Percentiles rank a stretch among this genome's conserved stretches.
Evolutionary conservation across 2,329 filamentous ascomycete genomes (phyloP).

Genomic region (Botrytis hyacinthi): DNA sequence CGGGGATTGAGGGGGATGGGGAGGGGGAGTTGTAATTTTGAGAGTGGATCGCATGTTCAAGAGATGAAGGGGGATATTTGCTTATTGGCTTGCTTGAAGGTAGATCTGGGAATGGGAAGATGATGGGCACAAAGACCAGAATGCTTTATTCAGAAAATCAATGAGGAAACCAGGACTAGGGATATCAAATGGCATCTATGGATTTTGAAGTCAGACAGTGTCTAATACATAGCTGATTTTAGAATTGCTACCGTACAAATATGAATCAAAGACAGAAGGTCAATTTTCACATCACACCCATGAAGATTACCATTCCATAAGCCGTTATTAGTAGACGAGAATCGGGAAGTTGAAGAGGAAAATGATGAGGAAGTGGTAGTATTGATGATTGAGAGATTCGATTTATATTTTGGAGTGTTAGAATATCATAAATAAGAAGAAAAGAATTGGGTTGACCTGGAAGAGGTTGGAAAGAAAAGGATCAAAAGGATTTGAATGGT

Average conservation of each 20-base stretch:
- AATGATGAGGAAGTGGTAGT: too few species aligned
- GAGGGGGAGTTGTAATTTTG: neutral
- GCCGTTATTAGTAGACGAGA: too few species aligned
- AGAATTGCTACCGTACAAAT: neutral
- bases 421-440: too few species aligned
- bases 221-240: neutral
- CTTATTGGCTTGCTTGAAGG: neutral
- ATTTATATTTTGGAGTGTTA: too few species aligned
- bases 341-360: too few species aligned
- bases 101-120: neutral
- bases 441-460: too few species aligned
- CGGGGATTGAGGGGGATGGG: slow-evolving; percentile 32
- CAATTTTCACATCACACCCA: neutral
- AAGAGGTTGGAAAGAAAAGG: too few species aligned
- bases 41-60: neutral
- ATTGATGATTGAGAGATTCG: too few species aligned
- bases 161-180: neutral
- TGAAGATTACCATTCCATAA: too few species aligned
- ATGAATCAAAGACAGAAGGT: neutral
- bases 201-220: neutral
- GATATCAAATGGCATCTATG: neutral
- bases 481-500: too few species aligned
- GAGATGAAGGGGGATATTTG: neutral
- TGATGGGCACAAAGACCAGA: neutral
- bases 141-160: neutral